Base-by-base conservation (phyloP, 176 grass and related monocot genomes). In the Metroxylon sagu region DNA sequence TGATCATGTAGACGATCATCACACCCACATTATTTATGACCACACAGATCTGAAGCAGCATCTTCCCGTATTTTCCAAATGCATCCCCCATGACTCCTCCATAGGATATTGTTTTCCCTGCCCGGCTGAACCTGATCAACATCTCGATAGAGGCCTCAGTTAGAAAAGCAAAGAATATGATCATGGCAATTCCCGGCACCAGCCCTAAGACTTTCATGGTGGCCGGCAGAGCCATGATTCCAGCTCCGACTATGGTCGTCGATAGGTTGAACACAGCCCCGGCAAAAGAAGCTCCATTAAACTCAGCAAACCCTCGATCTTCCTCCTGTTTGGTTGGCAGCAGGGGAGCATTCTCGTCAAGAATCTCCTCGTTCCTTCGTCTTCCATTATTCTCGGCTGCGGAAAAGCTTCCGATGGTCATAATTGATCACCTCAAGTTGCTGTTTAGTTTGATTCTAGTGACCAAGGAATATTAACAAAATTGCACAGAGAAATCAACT, bases 1-100 rank as follows among this genome's bases (percentile, higher is more conserved):
- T 91, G 35, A 97, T 97, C 92, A 97, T 88, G 84, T 97, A 97
- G 2, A 97, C 87, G 43, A 97, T 83, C 84, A 97, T 75, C 21
- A 97, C 92, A 4, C 92, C 92, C 1, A 90, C 54, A 75, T 88
- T 97, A 57, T 97, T 97, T 6, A 91, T 61, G 26, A 91, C 79
- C 19, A 97, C 84, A 80, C 92, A 97, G 50, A 85, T 50, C 79
- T 91, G 92, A 54, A 91, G 81, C 78, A 97, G 69, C 53, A 43
- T 67, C 70, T 73, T 68, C 0, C 92, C 92, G 18, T 54, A 50
- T 69, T 58, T 73, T 4, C 87, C 84, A 78, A 97, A 97, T 17
- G 92, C 68, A 28, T 91, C 84, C 4, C 70, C 81, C 92, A 97
- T 97, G 65, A 76, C 72, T 62, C 74, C 87, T 29, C 80, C 70